Base-by-base conservation (phyloP, 2,329 filamentous ascomycete species). In the Fusarium transvaalense region DNA sequence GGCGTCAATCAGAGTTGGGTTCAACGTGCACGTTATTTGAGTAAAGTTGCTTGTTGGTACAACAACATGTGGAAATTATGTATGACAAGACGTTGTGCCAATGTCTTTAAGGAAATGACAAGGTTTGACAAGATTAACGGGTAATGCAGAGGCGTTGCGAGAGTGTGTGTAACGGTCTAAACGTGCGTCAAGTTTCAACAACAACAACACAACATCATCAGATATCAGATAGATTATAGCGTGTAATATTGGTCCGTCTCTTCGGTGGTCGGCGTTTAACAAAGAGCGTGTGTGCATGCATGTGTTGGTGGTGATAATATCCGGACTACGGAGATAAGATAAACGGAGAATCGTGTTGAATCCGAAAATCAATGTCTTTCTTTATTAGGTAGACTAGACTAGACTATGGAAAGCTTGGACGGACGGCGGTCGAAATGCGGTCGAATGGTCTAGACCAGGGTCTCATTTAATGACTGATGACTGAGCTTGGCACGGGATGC, bases 401-500 rank as follows among this genome's bases (percentile, higher is more conserved):
- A n/a, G n/a, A n/a, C n/a, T n/a, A n/a, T n/a, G n/a, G n/a, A n/a
- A 25, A 12, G 29, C 29, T 37, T 14, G 13, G 19, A 29, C 4
- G 31, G 14, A 21, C 45, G 39, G 56, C n/a, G 23, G 23, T 34
- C 32, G 10, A 46, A 45, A 12, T 17, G 39, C 13, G 45, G 54
- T 68, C 64, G 61, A 66, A 45, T 8, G 23, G 47, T 39, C 47
- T 29, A 51, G 65, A 69, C 65, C 61, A 45, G 21, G 23, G 27
- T 41, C 29, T 34, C 10, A 29, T 35, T 38, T 47, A 41, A 43
- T 59, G 54, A 38, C 21, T 35, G 55, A 43, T 59, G 50, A 39
- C n/a, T 31, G 38, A 51, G 19, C 34, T 50, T 53, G 60, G 47
- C 54, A 48, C 51, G 64, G 48, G 64, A 67, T 67, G 56, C 32